Evolutionary conservation across 805 yeast species (phyloP), one percentile per base, ranked within the genome.

Genomic region (Teunomyces aglyptinius): DNA sequence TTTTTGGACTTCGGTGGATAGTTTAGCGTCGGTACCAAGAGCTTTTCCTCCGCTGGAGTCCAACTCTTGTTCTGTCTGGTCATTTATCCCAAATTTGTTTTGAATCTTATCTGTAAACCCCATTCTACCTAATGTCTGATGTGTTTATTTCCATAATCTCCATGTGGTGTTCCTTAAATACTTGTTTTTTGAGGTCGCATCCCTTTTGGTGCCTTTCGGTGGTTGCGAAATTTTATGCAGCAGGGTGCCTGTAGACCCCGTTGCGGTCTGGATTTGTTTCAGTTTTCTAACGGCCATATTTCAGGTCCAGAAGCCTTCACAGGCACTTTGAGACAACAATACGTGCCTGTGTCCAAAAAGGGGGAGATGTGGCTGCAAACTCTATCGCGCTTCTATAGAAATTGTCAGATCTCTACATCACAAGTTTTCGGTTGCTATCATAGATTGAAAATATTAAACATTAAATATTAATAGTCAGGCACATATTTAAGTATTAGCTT

Each of bases 31-130:
- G 45, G 59, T 56, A n/a, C 65, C 67, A 13, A 59, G 53, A 36
- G 60, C 58, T 46, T 60, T 57, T 13, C 68, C 70, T 33, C 60
- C 68, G 48, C 57, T 61, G 48, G 62, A 58, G 52, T 67, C 68
- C 27, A 50, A 38, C 24, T 64, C 24, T 20, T 20, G 61, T 24
- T 53, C 56, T 44, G 52, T 28, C 8, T 66, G 65, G 48, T 63
- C 57, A 52, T 63, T 58, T 22, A 27, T 34, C 45, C 64, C 61
- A 33, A 64, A 53, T 50, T 65, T 67, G 22, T 57, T 51, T 50
- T 56, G 58, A 44, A 70, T 51, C 54, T 68, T 70, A 51, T 70
- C 74, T 18, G 68, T 54, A 43, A 70, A 58, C 45, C 75, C 74
- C 75, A 70, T 70, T 15, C 40, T 60, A 28, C 20, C 7, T 15